These are phyloP conservation scores for Globisporangium cederbergense DNA, from an alignment of 352 stramenopile genomes.

Conservation along the genomic window DNA sequence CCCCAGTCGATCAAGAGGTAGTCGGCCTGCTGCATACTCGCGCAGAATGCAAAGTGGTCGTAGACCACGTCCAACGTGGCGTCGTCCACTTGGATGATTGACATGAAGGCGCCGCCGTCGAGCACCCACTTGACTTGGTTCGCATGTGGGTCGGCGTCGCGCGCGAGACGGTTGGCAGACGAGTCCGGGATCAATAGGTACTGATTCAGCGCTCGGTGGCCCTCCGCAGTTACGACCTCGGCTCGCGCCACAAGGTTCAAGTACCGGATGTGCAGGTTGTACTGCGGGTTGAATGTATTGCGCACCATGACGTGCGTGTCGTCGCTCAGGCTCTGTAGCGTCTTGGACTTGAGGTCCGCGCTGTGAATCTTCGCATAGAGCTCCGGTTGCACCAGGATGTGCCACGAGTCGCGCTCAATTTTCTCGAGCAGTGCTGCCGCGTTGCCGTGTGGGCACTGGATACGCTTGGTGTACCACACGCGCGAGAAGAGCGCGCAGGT, in stretches of 20 bases:
- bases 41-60: conserved; percentile 33
- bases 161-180: conserved; percentile 27
- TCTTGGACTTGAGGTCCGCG: conserved; percentile 20
- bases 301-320: conserved; percentile 30
- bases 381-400: conserved; percentile 22
- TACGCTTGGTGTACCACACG: conserved; percentile 32
- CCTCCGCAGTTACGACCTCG: conserved; percentile 13
- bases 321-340: conserved; percentile 28
- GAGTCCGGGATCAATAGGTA: conserved; percentile 33
- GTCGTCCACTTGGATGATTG: conserved; percentile 26
- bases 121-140: conserved; percentile 28
- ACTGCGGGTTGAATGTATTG: conserved; percentile 20
- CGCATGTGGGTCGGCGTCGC: conserved; percentile 24
- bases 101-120: conserved; percentile 38
- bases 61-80: conserved; percentile 34
- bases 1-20: conserved; percentile 51
- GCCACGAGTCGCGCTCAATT: conserved; percentile 32
- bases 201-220: conserved; percentile 22
- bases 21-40: conserved; percentile 44
- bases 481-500: conserved; percentile 21
- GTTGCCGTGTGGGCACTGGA: conserved; percentile 26
- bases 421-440: conserved; percentile 24
- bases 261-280: conserved; percentile 23
- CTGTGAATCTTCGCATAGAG: conserved; percentile 32
- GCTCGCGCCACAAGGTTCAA: conserved; percentile 32